Percentiles rank a stretch among this genome's conserved stretches.
phyloP scores from a whole-genome alignment of 2,329 filamentous ascomycete genomes.

The Claviceps cyperi region DNA sequence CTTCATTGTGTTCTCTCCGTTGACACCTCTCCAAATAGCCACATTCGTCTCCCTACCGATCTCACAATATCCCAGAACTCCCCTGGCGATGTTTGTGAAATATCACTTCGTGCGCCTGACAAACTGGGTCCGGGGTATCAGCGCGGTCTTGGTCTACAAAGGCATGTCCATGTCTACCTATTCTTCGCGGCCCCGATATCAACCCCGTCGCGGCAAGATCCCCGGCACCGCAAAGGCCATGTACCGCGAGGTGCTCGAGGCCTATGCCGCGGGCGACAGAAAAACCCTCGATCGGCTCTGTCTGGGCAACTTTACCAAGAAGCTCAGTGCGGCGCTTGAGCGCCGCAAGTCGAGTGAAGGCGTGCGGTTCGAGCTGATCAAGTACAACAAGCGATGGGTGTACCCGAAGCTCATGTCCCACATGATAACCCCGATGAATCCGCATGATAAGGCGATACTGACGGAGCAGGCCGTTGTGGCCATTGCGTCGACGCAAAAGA shows the following conservation, averaged over 20 bases:
- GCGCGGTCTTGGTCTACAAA: constrained; percentile 24
- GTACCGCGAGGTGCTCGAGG: constrained; percentile 46
- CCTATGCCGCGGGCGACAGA: constrained; percentile 44
- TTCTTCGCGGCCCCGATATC: constrained; percentile 27
- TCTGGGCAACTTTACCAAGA: constrained; percentile 33
- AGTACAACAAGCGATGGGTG: constrained; percentile 27
- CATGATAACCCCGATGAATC: constrained; percentile 33
- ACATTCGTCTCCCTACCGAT: constrained; percentile 33
- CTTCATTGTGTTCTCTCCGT: neutral
- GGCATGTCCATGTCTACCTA: constrained; percentile 30
- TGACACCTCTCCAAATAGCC: constrained; percentile 16
- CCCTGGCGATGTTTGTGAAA: constrained; percentile 15
- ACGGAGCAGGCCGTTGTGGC: constrained; percentile 43
- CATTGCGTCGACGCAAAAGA: constrained; percentile 41
- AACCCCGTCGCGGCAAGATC: constrained; percentile 26
- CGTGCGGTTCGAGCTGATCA: constrained; percentile 39
- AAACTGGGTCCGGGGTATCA: constrained; percentile 21
- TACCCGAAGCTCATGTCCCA: constrained; percentile 41
- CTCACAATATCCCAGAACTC: constrained; percentile 17
- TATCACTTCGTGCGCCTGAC: constrained; percentile 25
- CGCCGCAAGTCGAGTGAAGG: constrained; percentile 30
- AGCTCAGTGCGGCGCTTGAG: constrained; percentile 39
- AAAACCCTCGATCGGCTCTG: constrained; percentile 37
- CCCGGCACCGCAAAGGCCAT: constrained; percentile 41
- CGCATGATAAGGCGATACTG: constrained; percentile 21